These are phyloP conservation scores for Trichoderma gamsii DNA, from an alignment of 495 filamentous ascomycete species.

Conservation along the genomic window DNA sequence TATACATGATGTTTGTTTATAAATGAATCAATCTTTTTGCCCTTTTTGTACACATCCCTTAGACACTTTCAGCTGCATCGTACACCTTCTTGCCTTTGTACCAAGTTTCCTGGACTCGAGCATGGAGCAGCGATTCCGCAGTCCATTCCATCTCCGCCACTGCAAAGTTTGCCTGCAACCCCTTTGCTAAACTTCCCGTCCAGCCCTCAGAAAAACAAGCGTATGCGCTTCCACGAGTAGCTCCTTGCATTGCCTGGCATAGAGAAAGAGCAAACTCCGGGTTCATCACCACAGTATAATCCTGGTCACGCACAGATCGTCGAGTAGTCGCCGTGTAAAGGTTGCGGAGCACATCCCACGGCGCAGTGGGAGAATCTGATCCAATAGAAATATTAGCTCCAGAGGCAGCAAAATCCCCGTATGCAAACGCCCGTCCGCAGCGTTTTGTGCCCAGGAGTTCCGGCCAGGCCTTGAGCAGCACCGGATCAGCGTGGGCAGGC, in stretches of 20 bases:
- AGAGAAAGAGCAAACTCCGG: conserved; percentile 46
- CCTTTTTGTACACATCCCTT: neutral
- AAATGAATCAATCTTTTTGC: neutral
- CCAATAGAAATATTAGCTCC: conserved; percentile 52
- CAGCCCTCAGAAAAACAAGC: conserved; percentile 51
- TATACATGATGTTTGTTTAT: neutral
- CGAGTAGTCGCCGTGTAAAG: conserved; percentile 55
- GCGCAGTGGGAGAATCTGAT: conserved; percentile 55
- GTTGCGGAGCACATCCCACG: conserved; percentile 48
- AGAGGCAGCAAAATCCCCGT: conserved; percentile 51
- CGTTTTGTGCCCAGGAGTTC: conserved; percentile 46
- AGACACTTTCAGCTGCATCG: neutral
- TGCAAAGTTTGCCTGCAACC: conserved; percentile 51
- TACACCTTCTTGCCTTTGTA: conserved; percentile 47
- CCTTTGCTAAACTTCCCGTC: conserved; percentile 43
- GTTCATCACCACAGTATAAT: conserved; percentile 43
- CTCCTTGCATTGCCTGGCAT: conserved; percentile 47
- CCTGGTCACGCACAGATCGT: conserved; percentile 45
- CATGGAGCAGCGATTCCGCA: conserved; percentile 44
- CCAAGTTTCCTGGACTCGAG: conserved; percentile 51
- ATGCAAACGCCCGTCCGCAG: conserved; percentile 54
- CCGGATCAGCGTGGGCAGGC: conserved; percentile 58
- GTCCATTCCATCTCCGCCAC: conserved; percentile 56
- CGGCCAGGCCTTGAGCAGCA: conserved; percentile 55
- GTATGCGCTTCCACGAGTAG: conserved; percentile 51